Base-by-base conservation (phyloP, 164 flowering plant genomes). In the Nymphaea colorata region DNA sequence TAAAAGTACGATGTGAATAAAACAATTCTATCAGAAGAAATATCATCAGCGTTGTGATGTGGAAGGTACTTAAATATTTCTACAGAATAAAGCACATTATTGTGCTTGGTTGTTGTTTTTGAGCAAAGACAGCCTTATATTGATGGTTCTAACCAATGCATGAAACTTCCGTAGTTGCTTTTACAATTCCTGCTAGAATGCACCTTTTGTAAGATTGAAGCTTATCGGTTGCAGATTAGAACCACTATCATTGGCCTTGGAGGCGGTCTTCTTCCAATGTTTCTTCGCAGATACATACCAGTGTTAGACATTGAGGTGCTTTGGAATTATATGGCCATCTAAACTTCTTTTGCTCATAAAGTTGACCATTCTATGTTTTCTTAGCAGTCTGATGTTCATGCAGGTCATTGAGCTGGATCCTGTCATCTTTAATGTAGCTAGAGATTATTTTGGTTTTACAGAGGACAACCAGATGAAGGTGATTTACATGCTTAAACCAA, bases 181-280 rank as follows among this genome's bases (percentile, higher is more conserved):
- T 25, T 25, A 25, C 36, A 25, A 25, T 25, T 25, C 36, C 36
- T 25, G 36, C 36, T 25, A 25, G 36, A 25, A 25, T 25, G 36
- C 36, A 25, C 36, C 36, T 25, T 25, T 25, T 25, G 36, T 25
- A 25, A 25, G 36, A 25, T 25, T 25, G 36, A 25, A 25, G 36
- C 36, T 10, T 2, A 45, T 10, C 53, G 5, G 47, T 68, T 44
- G 71, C 85, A 90, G 96, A 84, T 83, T 44, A 83, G 79, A 70
- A 79, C 84, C 60, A 82, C 81, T 68, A 79, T 94, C 5, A 77
- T 94, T 68, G 98, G 98, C 74, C 95, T 94, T 73, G 98, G 98
- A 74, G 98, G 96, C 3, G 98, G 98, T 69, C 74, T 94, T 66
- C 90, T 94, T 77, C 98, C 98, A 15, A 94, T 86, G 96, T 91